Conservation (phyloP, 2,329 filamentous ascomycete species). For the Colletotrichum filicis region DNA sequence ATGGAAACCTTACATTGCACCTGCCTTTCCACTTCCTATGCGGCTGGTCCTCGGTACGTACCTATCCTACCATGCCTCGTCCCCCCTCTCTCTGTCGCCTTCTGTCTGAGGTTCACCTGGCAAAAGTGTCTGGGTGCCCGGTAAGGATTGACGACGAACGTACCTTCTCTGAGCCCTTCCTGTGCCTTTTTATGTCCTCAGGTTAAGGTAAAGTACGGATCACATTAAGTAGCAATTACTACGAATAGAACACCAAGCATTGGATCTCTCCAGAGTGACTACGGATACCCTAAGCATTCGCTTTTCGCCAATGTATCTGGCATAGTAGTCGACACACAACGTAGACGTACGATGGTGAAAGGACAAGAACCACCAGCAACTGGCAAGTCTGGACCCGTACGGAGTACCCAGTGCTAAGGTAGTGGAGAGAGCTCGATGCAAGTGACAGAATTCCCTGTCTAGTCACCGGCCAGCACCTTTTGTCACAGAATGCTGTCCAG, state of each 20-base stretch:
- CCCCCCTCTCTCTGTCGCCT: neutral
- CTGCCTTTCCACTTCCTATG: neutral
- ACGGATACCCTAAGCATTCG: neutral
- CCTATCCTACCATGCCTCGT: neutral
- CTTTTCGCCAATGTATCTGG: neutral
- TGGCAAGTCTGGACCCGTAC: neutral
- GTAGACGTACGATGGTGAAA: neutral
- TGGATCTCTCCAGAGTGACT: neutral
- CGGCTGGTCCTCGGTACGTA: neutral
- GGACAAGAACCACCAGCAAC: neutral
- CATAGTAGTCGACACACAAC: neutral
- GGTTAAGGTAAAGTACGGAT: too few species aligned
- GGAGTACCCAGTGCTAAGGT: neutral
- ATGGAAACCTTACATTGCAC: neutral
- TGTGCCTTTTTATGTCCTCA: neutral
- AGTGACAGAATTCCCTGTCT: conserved; percentile 6
- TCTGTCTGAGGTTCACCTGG: conserved; percentile 1
- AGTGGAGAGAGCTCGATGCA: neutral
- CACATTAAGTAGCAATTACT: neutral
- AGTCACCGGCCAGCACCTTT: neutral
- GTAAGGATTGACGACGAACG: neutral
- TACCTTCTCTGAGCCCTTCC: neutral
- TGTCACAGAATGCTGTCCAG: neutral
- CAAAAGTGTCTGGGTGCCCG: neutral
- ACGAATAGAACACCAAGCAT: neutral